phyloP scores from a whole-genome alignment of 2,329 filamentous ascomycete genomes.

The Dryadomyces quercivorus region DNA sequence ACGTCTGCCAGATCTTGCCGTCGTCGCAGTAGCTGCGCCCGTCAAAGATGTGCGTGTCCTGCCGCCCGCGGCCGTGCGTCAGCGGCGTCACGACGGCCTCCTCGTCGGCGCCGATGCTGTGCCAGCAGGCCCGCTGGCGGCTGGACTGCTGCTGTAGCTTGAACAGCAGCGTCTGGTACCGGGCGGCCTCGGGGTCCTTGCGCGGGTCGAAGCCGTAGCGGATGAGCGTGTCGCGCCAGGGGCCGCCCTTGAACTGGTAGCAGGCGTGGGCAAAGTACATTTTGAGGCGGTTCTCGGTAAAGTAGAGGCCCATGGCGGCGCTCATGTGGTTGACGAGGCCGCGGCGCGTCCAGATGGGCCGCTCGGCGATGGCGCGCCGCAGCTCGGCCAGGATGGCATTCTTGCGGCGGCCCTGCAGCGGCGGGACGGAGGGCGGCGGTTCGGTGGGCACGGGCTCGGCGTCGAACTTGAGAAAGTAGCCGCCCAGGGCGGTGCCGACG shows the following conservation, averaged over 20 bases:
- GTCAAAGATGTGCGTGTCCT: slow-evolving; percentile 66
- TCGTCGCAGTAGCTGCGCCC: slow-evolving; percentile 63
- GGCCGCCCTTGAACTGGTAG: slow-evolving; percentile 86
- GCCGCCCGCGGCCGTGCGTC: slow-evolving; percentile 17
- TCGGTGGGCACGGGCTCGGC: slow-evolving; percentile 48
- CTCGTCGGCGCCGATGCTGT: slow-evolving; percentile 11
- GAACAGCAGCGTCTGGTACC: slow-evolving; percentile 85
- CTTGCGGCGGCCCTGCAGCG: slow-evolving; percentile 47
- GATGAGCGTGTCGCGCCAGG: slow-evolving; percentile 81
- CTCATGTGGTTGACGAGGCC: slow-evolving; percentile 63
- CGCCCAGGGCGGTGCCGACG: slow-evolving; percentile 41
- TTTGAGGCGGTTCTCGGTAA: slow-evolving; percentile 47
- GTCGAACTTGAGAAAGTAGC: slow-evolving; percentile 47
- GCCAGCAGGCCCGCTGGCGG: slow-evolving; percentile 26
- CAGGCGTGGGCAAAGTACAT: slow-evolving; percentile 72
- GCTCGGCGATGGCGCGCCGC: slow-evolving; percentile 51
- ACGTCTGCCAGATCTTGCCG: slow-evolving; percentile 88
- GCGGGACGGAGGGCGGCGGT: slow-evolving; percentile 44
- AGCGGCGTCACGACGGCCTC: not conserved
- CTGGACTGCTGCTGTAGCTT: slow-evolving; percentile 47
- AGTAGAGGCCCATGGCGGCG: slow-evolving; percentile 19
- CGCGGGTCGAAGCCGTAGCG: slow-evolving; percentile 80
- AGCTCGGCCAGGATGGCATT: slow-evolving; percentile 53
- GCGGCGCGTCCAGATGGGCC: slow-evolving; percentile 80
- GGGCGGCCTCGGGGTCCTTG: slow-evolving; percentile 58